Percentiles rank a stretch among this genome's conserved stretches.
Evolutionary conservation across 225 moss, liverwort and hornwort genomes (phyloP).

Genomic region (Polytrichum formosum): DNA sequence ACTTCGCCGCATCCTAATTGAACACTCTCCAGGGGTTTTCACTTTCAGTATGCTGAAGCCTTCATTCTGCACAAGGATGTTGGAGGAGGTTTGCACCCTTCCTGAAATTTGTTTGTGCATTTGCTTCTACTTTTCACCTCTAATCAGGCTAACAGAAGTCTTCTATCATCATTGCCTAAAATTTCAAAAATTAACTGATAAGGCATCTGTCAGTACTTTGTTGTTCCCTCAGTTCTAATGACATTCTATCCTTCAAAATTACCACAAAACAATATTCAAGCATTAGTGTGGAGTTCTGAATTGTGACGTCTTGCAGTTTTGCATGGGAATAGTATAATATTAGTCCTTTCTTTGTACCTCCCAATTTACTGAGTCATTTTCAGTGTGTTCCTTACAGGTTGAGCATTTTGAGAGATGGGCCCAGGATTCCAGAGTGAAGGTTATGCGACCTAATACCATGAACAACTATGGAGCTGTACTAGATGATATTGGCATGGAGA

Average conservation of each 20-base stretch:
- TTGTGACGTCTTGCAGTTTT: too few species aligned
- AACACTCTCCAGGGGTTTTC: conserved; percentile 97
- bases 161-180: neutral
- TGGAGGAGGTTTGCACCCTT: conserved; percentile 71
- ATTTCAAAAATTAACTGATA: too few species aligned
- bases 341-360: too few species aligned
- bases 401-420: conserved; percentile 99
- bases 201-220: too few species aligned
- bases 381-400: conserved; percentile 43
- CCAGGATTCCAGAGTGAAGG: conserved; percentile 88
- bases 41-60: conserved; percentile 98
- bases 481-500: conserved; percentile 99
- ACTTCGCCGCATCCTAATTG: conserved; percentile 78
- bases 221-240: too few species aligned
- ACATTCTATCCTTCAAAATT: too few species aligned
- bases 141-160: neutral
- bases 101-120: neutral
- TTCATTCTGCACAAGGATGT: conserved; percentile 87
- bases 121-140: neutral
- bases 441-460: conserved; percentile 99
- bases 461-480: conserved; percentile 98
- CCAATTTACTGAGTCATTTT: too few species aligned
- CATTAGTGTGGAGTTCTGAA: too few species aligned
- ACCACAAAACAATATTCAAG: too few species aligned
- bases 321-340: too few species aligned